Conservation (phyloP, 208 protist species). For the Novymonas esmeraldas region DNA sequence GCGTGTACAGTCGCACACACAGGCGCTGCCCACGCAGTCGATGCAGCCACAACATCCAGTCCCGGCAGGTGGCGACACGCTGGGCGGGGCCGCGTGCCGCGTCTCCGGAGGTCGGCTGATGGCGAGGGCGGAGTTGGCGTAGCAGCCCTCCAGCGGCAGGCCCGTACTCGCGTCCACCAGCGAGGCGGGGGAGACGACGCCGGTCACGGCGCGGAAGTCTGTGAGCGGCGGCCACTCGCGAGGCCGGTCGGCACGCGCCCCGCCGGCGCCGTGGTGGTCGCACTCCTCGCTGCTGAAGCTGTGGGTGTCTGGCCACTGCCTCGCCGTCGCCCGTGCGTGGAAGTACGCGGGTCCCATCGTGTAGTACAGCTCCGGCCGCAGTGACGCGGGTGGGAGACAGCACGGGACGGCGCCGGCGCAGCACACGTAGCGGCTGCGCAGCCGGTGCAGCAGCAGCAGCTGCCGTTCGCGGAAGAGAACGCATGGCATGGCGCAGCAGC, state of each 20-base stretch:
- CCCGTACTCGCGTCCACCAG: conserved; percentile 30
- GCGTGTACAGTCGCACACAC: conserved; percentile 12
- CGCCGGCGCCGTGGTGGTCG: too few relatives aligned
- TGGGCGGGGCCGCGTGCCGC: background rate
- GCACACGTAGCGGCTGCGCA: conserved; percentile 49
- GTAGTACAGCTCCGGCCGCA: conserved; percentile 58
- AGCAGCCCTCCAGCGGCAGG: conserved; percentile 45
- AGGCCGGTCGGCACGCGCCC: too few relatives aligned
- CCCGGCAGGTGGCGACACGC: background rate
- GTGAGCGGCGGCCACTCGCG: background rate
- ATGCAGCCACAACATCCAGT: conserved; percentile 34
- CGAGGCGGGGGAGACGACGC: conserved; percentile 24
- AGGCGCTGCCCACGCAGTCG: conserved; percentile 15
- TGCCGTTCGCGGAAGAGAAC: conserved; percentile 45
- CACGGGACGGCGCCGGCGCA: conserved; percentile 46
- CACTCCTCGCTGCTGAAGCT: background rate
- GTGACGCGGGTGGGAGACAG: conserved; percentile 37
- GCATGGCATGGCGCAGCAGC: conserved; percentile 41
- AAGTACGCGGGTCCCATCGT: conserved; percentile 19
- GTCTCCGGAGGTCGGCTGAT: background rate
- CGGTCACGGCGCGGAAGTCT: conserved; percentile 13
- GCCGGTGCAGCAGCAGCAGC: conserved; percentile 38
- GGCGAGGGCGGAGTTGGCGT: conserved; percentile 15
- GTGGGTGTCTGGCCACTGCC: background rate
- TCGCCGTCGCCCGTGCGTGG: background rate